Percentiles rank a stretch among this genome's conserved stretches.
Evolutionary conservation across 208 protist species (phyloP).

Genomic region (Phytomonas francai): DNA sequence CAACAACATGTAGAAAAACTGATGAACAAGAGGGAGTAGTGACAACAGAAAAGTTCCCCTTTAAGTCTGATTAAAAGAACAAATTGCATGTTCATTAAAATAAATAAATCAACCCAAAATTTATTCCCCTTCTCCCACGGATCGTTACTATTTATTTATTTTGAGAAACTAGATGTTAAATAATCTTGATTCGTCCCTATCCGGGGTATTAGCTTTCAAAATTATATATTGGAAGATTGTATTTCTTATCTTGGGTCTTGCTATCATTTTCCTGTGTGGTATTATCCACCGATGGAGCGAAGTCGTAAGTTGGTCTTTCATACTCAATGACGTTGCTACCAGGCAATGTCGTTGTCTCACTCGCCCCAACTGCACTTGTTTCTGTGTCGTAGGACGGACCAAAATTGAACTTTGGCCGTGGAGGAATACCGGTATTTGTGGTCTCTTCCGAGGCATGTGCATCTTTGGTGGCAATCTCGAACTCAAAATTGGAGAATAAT

Average conservation of each 20-base stretch:
- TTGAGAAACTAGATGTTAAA: too few species aligned
- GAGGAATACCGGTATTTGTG: slow-evolving; percentile 4
- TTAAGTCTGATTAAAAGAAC: neutral
- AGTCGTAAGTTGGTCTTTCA: neutral
- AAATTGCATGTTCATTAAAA: too few species aligned
- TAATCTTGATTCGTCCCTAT: neutral
- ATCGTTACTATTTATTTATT: too few species aligned
- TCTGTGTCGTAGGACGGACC: slow-evolving; percentile 21
- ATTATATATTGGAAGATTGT: slow-evolving; percentile 50
- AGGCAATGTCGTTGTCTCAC: too few species aligned
- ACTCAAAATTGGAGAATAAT: neutral
- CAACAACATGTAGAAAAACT: neutral
- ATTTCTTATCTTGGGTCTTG: slow-evolving; percentile 11
- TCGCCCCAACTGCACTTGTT: too few species aligned
- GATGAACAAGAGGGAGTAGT: slow-evolving; percentile 3
- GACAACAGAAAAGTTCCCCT: neutral
- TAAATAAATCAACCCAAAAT: too few species aligned
- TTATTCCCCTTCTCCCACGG: too few species aligned
- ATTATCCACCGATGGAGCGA: slow-evolving; percentile 1
- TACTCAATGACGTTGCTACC: too few species aligned
- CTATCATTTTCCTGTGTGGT: neutral
- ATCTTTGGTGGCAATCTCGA: neutral
- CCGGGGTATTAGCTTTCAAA: slow-evolving; percentile 40
- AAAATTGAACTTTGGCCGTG: slow-evolving; percentile 54
- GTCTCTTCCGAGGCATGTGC: neutral